Evolutionary conservation across 257 asterid genomes (phyloP).

Genomic region (Primulina huaijiensis): DNA sequence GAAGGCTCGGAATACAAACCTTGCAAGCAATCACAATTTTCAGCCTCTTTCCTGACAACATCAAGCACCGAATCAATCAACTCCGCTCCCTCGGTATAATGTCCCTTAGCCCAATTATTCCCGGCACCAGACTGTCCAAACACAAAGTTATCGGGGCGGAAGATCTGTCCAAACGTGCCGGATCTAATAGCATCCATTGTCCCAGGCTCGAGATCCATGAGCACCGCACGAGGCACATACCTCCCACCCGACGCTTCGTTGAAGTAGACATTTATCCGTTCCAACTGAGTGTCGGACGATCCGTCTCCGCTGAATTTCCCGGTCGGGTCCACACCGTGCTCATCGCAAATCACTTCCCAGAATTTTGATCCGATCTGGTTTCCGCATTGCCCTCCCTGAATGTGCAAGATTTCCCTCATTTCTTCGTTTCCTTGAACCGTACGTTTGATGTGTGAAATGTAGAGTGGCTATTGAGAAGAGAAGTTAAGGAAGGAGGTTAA

Average conservation of each 20-base stretch:
- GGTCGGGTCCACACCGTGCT: constrained; percentile 73
- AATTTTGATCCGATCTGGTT: constrained; percentile 92
- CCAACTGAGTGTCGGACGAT: constrained; percentile 53
- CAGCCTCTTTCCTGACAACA: constrained; percentile 86
- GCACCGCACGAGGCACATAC: constrained; percentile 85
- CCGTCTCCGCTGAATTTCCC: constrained; percentile 63
- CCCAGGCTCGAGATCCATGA: constrained; percentile 95
- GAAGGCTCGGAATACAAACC: constrained; percentile 31
- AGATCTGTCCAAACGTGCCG: constrained; percentile 81
- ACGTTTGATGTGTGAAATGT: neutral
- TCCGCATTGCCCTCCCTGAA: constrained; percentile 96
- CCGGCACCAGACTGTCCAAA: constrained; percentile 94
- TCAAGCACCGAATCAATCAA: constrained; percentile 83
- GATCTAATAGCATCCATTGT: constrained; percentile 93
- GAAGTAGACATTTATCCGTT: constrained; percentile 76
- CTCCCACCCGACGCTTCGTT: constrained; percentile 90
- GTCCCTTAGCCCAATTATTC: constrained; percentile 90
- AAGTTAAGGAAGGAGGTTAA: constrained; percentile 25
- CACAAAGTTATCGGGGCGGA: constrained; percentile 82
- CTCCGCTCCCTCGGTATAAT: constrained; percentile 91
- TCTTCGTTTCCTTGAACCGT: neutral
- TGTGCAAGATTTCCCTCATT: constrained; percentile 84
- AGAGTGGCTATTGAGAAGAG: constrained; percentile 22
- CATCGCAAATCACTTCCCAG: constrained; percentile 91
- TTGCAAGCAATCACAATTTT: constrained; percentile 91